Evolutionary conservation across 164 flowering plant genomes (phyloP).

Genomic region (Magnolia changhungtana): DNA sequence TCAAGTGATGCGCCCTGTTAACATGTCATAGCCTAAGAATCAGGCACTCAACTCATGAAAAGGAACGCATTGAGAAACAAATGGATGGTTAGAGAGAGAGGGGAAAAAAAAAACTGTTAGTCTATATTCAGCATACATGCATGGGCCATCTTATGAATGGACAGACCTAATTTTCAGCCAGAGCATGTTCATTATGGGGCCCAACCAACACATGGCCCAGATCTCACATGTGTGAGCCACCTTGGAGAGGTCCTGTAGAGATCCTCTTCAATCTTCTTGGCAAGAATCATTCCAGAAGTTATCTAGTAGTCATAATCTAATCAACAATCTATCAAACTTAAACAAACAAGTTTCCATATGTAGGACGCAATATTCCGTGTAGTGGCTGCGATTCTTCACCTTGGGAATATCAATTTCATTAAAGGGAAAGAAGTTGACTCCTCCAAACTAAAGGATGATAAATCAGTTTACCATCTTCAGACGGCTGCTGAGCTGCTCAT

Average conservation of each 20-base stretch:
- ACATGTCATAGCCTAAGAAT: not conserved
- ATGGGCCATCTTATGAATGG: not conserved
- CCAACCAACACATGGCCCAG: not conserved
- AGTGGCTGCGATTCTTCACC: constrained; percentile 82
- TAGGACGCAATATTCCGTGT: constrained; percentile 85
- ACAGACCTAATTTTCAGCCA: not conserved
- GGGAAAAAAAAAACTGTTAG: not conserved
- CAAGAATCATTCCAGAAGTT: not conserved
- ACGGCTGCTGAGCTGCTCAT: constrained; percentile 76
- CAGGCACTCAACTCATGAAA: not conserved
- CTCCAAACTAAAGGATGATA: constrained; percentile 63
- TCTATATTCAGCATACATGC: not conserved
- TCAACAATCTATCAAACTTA: not conserved
- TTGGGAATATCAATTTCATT: constrained; percentile 65
- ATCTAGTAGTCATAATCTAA: not conserved
- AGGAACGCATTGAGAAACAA: not conserved
- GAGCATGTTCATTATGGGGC: not conserved
- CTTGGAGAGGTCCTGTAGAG: not conserved
- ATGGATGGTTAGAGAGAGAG: not conserved
- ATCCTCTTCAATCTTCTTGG: not conserved
- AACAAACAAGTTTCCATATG: constrained; percentile 6
- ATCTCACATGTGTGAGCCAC: not conserved
- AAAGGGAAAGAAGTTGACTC: constrained; percentile 80
- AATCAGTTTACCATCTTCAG: constrained; percentile 59
- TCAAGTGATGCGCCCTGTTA: not conserved